A percentile compares a stretch with the other conserved stretches of the same genome.
These are phyloP conservation scores for Apophysomyces variabilis DNA, from an alignment of 371 early-diverging fungal genomes.

Conservation along the genomic window DNA sequence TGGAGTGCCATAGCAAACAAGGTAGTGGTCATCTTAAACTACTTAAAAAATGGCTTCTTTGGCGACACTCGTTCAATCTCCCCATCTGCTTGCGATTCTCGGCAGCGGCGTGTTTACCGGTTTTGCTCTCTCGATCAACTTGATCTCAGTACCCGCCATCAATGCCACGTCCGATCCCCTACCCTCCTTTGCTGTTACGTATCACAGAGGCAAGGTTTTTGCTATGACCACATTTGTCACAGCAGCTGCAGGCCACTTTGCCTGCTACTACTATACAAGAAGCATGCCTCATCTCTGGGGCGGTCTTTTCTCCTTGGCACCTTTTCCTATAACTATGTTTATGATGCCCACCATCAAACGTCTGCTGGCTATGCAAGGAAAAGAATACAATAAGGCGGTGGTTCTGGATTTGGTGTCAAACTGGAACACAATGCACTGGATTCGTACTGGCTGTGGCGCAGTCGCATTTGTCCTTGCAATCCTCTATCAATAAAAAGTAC, in stretches of 20 bases:
- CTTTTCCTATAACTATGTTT: slow-evolving; percentile 14
- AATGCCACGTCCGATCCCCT: slow-evolving; percentile 13
- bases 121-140: slow-evolving; percentile 14
- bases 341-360: slow-evolving; percentile 16
- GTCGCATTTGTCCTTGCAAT: slow-evolving; percentile 13
- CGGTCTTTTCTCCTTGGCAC: slow-evolving; percentile 5
- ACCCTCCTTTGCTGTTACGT: slow-evolving; percentile 9
- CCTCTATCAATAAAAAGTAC: too few species aligned
- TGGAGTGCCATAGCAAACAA: too few species aligned
- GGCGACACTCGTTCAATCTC: background rate
- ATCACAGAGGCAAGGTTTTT: slow-evolving; percentile 3
- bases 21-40: too few species aligned
- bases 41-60: background rate
- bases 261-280: slow-evolving; percentile 12
- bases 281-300: slow-evolving; percentile 3
- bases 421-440: slow-evolving; percentile 14
- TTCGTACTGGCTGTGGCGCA: slow-evolving; percentile 8
- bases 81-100: background rate
- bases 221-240: slow-evolving; percentile 1
- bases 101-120: slow-evolving; percentile 22
- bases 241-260: slow-evolving; percentile 15
- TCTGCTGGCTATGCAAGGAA: background rate
- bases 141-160: slow-evolving; percentile 5
- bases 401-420: slow-evolving; percentile 11
- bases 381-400: too few species aligned